A percentile compares a stretch with the other conserved stretches of the same genome.
phyloP scores from a whole-genome alignment of 805 yeast genomes.

The Suhomyces prunicola region DNA sequence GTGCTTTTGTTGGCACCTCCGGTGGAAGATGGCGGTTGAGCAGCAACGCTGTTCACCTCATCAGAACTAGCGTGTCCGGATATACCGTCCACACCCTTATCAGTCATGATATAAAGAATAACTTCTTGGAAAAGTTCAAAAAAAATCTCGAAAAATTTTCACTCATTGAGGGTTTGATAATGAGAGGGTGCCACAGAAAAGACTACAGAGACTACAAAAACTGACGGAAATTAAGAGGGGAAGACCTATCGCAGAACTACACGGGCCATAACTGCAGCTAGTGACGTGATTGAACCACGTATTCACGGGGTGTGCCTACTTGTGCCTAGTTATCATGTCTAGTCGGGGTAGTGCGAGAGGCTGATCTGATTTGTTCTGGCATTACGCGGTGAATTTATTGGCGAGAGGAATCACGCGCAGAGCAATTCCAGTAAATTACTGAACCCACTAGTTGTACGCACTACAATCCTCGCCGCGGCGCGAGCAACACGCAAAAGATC shows the following conservation, averaged over 20 bases:
- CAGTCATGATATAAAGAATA: slow-evolving; percentile 3
- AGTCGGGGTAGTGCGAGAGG: not conserved
- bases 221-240: not conserved
- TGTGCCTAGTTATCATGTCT: not conserved
- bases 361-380: not conserved
- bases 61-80: slow-evolving; percentile 3
- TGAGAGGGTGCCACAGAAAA: not conserved
- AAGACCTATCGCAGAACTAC: not conserved
- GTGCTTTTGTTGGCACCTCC: slow-evolving; percentile 1
- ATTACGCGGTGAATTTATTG: not conserved
- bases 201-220: not conserved
- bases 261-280: not conserved
- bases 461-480: too few relatives aligned
- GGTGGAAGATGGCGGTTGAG: not conserved
- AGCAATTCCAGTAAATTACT: too few relatives aligned
- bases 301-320: not conserved
- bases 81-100: slow-evolving; percentile 5
- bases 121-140: not conserved
- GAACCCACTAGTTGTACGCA: too few relatives aligned
- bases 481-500: too few relatives aligned
- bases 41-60: not conserved
- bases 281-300: not conserved
- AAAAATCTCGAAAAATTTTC: slow-evolving; percentile 4
- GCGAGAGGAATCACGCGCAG: not conserved
- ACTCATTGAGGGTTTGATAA: slow-evolving; percentile 5